A percentile compares a stretch with the other conserved stretches of the same genome.
Evolutionary conservation across 768 basidiomycete species (phyloP).

Genomic region (Daedaleopsis sinensis): DNA sequence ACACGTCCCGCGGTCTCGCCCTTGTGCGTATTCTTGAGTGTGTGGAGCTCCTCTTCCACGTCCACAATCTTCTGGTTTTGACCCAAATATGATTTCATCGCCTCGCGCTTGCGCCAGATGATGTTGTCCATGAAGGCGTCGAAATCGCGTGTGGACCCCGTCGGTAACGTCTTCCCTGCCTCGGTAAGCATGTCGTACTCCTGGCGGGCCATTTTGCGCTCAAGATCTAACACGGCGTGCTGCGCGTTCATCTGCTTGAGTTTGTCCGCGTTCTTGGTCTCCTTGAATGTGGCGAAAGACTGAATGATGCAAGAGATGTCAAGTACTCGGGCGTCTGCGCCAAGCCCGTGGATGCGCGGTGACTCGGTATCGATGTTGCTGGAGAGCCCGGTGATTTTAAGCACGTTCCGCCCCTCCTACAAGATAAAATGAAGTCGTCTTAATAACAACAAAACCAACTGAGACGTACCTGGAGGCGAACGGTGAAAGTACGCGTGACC

Average conservation of each 20-base stretch:
- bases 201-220: slow-evolving; percentile 42
- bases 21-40: not conserved
- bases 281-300: not conserved
- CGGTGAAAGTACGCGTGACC: slow-evolving; percentile 52
- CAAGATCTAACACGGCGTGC: slow-evolving; percentile 39
- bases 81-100: slow-evolving; percentile 35
- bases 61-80: slow-evolving; percentile 46
- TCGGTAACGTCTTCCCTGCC: slow-evolving; percentile 53
- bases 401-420: slow-evolving; percentile 56
- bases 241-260: slow-evolving; percentile 34
- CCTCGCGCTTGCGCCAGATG: slow-evolving; percentile 40
- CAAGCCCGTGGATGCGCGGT: slow-evolving; percentile 54
- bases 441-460: too few relatives aligned
- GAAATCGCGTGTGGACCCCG: slow-evolving; percentile 41
- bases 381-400: slow-evolving; percentile 52
- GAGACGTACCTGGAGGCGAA: slow-evolving; percentile 48
- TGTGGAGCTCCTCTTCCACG: slow-evolving; percentile 8
- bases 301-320: slow-evolving; percentile 53
- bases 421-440: too few relatives aligned
- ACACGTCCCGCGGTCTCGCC: slow-evolving; percentile 9
- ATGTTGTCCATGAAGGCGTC: slow-evolving; percentile 46
- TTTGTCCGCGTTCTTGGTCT: slow-evolving; percentile 24
- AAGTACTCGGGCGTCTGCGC: slow-evolving; percentile 47
- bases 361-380: slow-evolving; percentile 54
- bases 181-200: slow-evolving; percentile 45